phyloP scores from a whole-genome alignment of 179 eudicot genomes.

The Heliamphora pulchella region DNA sequence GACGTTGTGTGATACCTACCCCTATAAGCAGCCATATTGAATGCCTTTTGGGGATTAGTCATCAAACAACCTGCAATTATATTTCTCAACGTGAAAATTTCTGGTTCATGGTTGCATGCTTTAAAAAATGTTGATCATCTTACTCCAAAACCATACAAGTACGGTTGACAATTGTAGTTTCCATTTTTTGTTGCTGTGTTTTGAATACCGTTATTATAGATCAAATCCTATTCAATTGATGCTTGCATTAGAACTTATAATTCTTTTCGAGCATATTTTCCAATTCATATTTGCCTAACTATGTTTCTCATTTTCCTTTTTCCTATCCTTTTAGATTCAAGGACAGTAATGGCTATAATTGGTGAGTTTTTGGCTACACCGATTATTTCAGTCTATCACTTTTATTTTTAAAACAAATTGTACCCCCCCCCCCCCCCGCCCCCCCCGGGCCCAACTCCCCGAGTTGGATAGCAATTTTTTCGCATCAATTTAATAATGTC shows the following conservation, averaged over 20 bases:
- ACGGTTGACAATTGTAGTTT: too few species aligned
- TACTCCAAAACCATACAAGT: too few species aligned
- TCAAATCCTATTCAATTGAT: constrained; percentile 1
- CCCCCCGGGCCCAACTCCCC: too few species aligned
- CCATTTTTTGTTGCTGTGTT: background rate
- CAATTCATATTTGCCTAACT: background rate
- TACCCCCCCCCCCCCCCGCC: background rate
- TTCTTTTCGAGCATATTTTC: background rate
- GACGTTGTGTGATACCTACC: background rate
- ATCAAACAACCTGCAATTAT: background rate
- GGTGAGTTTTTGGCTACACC: constrained; percentile 18
- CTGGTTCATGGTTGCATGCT: too few species aligned
- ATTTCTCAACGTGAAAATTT: background rate
- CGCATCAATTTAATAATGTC: background rate
- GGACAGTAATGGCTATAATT: constrained; percentile 81
- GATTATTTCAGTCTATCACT: background rate
- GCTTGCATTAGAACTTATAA: background rate
- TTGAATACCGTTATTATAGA: background rate
- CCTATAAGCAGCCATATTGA: background rate
- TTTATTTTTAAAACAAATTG: background rate
- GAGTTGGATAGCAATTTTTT: too few species aligned
- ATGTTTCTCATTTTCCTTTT: constrained; percentile 8
- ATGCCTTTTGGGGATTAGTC: background rate
- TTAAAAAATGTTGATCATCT: too few species aligned
- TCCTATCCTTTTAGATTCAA: constrained; percentile 62